A percentile compares a stretch with the other conserved stretches of the same genome.
phyloP scores from a whole-genome alignment of 352 stramenopile genomes.

The Globisporangium alternatum region DNA sequence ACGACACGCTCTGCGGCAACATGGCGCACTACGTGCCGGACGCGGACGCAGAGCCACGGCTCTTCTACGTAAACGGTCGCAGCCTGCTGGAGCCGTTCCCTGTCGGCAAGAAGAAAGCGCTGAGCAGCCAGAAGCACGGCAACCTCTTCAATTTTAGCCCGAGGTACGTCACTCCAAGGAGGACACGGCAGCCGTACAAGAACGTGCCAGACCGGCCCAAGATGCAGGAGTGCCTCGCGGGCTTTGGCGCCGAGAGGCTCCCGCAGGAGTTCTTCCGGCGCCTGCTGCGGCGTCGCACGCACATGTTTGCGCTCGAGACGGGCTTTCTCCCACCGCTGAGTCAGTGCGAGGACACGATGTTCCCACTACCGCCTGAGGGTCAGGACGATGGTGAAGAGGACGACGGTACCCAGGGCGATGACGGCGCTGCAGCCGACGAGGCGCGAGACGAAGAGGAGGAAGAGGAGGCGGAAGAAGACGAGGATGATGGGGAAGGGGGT shows the following conservation, averaged over 20 bases:
- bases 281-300: slow-evolving; percentile 33
- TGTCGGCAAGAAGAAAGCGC: slow-evolving; percentile 25
- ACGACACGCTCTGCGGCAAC: slow-evolving; percentile 61
- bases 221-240: slow-evolving; percentile 39
- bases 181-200: slow-evolving; percentile 6
- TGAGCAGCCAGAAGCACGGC: slow-evolving; percentile 6
- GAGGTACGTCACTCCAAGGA: slow-evolving; percentile 6
- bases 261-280: slow-evolving; percentile 26
- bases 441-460: background rate
- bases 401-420: background rate
- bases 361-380: background rate
- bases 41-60: slow-evolving; percentile 23
- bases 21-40: slow-evolving; percentile 58
- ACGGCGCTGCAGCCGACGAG: background rate
- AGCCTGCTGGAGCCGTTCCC: slow-evolving; percentile 51
- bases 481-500: background rate
- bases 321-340: slow-evolving; percentile 19
- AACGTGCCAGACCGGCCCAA: slow-evolving; percentile 6
- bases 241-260: slow-evolving; percentile 31
- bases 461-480: background rate
- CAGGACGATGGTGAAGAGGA: background rate
- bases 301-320: slow-evolving; percentile 28
- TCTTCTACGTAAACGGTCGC: slow-evolving; percentile 61
- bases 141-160: slow-evolving; percentile 17
- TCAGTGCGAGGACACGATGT: slow-evolving; percentile 15